Evolutionary conservation across 2,329 filamentous ascomycete genomes (phyloP).

Genomic region (Allantophomopsis cytisporea): DNA sequence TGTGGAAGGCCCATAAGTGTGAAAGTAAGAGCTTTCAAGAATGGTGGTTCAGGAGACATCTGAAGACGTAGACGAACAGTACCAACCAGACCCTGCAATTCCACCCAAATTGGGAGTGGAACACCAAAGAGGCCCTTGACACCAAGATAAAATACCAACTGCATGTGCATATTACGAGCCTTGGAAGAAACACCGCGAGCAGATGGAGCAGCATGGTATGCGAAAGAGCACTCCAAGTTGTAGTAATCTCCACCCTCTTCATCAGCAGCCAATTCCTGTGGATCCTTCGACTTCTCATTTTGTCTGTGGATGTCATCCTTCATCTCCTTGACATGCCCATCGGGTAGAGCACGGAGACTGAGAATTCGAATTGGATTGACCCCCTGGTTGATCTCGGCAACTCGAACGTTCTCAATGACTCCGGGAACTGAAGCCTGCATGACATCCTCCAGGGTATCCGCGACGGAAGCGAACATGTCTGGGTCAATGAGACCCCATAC

Average conservation of each 20-base stretch:
- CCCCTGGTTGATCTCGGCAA: slow-evolving; percentile 90
- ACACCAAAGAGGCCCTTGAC: slow-evolving; percentile 72
- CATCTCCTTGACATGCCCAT: slow-evolving; percentile 66
- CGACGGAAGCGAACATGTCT: slow-evolving; percentile 83
- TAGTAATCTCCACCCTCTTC: slow-evolving; percentile 89
- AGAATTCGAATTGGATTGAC: slow-evolving; percentile 81
- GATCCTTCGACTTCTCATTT: slow-evolving; percentile 70
- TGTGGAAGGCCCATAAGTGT: slow-evolving; percentile 91
- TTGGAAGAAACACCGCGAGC: slow-evolving; percentile 60
- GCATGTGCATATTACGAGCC: slow-evolving; percentile 94
- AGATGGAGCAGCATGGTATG: slow-evolving; percentile 77
- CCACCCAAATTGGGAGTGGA: slow-evolving; percentile 38
- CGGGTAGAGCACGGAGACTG: slow-evolving; percentile 74
- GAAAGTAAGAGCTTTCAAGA: slow-evolving; percentile 82
- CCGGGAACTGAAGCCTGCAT: slow-evolving; percentile 93
- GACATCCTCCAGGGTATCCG: slow-evolving; percentile 89
- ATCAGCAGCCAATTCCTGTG: slow-evolving; percentile 74
- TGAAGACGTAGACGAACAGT: slow-evolving; percentile 74
- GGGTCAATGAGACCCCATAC: slow-evolving; percentile 90
- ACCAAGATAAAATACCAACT: slow-evolving; percentile 86
- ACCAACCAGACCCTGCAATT: slow-evolving; percentile 80
- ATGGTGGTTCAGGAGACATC: slow-evolving; percentile 81
- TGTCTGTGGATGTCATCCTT: slow-evolving; percentile 69
- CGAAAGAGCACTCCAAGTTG: slow-evolving; percentile 81
- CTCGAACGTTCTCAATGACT: slow-evolving; percentile 85